Base-by-base conservation (phyloP, 495 filamentous ascomycete genomes). In the Oidiodendron maius region DNA sequence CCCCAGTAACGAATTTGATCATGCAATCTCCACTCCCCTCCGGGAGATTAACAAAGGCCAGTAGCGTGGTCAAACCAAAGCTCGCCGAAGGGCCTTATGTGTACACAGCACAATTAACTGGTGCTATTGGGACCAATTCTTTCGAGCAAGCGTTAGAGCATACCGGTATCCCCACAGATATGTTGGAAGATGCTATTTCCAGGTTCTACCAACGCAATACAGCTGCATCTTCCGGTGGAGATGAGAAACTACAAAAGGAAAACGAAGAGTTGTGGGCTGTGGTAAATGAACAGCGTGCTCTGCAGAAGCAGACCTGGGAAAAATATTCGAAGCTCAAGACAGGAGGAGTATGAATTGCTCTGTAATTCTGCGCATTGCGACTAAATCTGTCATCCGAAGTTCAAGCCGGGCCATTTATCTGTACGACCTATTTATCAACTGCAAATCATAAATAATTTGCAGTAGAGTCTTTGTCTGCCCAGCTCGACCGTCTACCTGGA, bases 1-100 rank as follows among this genome's bases (percentile, higher is more conserved):
- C 87, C 24, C 82, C 87, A 5, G 78, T 95, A 40, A 93, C 87
- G 6, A 95, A 93, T 47, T 52, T 96, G 15, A 56, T 68, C 28
- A 82, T 91, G 64, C 66, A 89, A 18, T 76, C 79, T 5, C 82
- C 82, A 0, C 79, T 91, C 32, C 64, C 77, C 6, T 42, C 61
- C 2, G 44, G 35, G 4, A 59, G 51, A 30, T 57, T 71, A 17
- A 74, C 82, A 16, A 80, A 74, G 40, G 62, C 79, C 0, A 69
- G 76, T 13, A 75, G 71, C 3, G 77, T 95, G 12, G 71, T 86
- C 30, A 95, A 95, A 60, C 90, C 90, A 0, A 74, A 56, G 71
- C 74, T 18, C 73, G 76, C 32, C 74, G 87, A 11, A 82, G 68
- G 71, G 4, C 78, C 78, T 17, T 94, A 94, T 52, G 75, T 71